phyloP scores from a whole-genome alignment of 345 rosid species.

The Gossypium mustelinum region DNA sequence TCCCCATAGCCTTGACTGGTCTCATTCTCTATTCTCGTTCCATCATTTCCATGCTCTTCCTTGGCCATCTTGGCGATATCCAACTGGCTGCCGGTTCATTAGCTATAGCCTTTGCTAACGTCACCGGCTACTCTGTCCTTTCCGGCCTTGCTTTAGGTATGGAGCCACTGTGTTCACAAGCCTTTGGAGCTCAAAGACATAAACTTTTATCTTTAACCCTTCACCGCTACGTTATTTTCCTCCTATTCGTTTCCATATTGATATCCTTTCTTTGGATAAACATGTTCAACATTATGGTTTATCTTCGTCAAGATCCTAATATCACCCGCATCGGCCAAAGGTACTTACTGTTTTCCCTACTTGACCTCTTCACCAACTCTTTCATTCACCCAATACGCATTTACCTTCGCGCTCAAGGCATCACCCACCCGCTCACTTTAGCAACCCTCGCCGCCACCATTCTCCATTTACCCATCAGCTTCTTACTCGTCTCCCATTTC shows the following conservation, averaged over 20 bases:
- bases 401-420: slow-evolving; percentile 95
- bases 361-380: slow-evolving; percentile 77
- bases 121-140: slow-evolving; percentile 92
- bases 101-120: slow-evolving; percentile 91
- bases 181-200: slow-evolving; percentile 87
- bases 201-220: slow-evolving; percentile 79
- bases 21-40: slow-evolving; percentile 87
- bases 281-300: slow-evolving; percentile 53
- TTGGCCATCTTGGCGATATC: slow-evolving; percentile 77
- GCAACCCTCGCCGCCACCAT: slow-evolving; percentile 67
- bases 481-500: slow-evolving; percentile 52
- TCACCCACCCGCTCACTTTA: slow-evolving; percentile 75
- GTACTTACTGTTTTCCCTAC: slow-evolving; percentile 65
- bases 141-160: slow-evolving; percentile 89
- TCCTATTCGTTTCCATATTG: slow-evolving; percentile 64
- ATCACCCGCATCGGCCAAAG: slow-evolving; percentile 63
- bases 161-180: slow-evolving; percentile 96
- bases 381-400: slow-evolving; percentile 91
- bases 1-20: slow-evolving; percentile 76
- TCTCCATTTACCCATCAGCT: slow-evolving; percentile 63
- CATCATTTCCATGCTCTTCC: slow-evolving; percentile 82
- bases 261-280: slow-evolving; percentile 73
- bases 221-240: slow-evolving; percentile 74
- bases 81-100: slow-evolving; percentile 91
- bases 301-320: slow-evolving; percentile 64